Base-by-base conservation (phyloP, 2,329 filamentous ascomycete species). In the Diaporthe sp. region DNA sequence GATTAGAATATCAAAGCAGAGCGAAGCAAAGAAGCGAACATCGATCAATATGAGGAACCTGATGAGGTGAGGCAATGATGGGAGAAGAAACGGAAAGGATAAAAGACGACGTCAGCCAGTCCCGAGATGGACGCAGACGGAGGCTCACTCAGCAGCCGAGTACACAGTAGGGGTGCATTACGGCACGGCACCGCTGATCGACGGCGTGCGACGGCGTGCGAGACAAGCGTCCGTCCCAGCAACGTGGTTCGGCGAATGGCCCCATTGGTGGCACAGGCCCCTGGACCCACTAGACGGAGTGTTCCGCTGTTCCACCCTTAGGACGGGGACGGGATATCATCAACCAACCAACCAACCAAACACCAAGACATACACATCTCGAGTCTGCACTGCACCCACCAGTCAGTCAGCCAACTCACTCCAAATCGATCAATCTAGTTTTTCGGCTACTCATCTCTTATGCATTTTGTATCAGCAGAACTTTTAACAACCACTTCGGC, bases 151-250 rank as follows among this genome's bases (percentile, higher is more conserved):
- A 65, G 44, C 59, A 59, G 32, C 55, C 55, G n/a, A 59, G 32
- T n/a, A n/a, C n/a, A n/a, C n/a, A n/a, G n/a, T 22, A 47, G 39
- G 59, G 59, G 59, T 65, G 37, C 32, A 50, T 66, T 50, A 50
- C 61, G 61, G 61, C 42, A 47, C 61, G 44, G 42, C 27, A 35
- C 42, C 5, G 61, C 42, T 65, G 42, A 65, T 65, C 61, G 30
- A 65, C 61, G 61, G 27, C 10, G 42, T 50, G 30, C 61, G 30
- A 65, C 61, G 61, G 27, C 10, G 42, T 50, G 30, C 42, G 42
- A 65, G 39, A 65, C 61, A 51, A n/a, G 15, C 63, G 47, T 53
- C 63, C 47, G 63, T 68, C 63, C 63, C 63, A 68, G 63, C 63
- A 68, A 53, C 63, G 32, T 68, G 63, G 63, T 53, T 68, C 63